Evolutionary conservation across 345 rosid species (phyloP), one percentile per base, ranked within the genome.

Genomic region (Capsella bursapastoris): DNA sequence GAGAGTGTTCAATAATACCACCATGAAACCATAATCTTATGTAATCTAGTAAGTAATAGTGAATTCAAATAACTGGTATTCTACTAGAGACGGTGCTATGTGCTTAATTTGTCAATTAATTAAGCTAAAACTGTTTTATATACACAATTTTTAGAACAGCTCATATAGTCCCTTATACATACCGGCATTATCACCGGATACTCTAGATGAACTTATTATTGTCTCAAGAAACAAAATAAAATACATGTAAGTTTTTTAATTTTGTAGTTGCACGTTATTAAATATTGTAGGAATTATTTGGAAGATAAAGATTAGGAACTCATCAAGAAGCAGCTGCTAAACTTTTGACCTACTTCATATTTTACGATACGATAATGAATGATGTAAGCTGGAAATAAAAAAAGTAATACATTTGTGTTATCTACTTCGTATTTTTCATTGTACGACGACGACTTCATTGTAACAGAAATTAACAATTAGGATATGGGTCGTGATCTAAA

Each of bases 401-500:
- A 18, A 40, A 15, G 3, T 22, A 14, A 28, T 66, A 58, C 28
- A 18, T 66, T 16, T 37, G 48, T 57, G 16, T 66, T 8, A 50
- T 25, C 31, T 59, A 25, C 68, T 51, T 68, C 40, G 31, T 75
- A 57, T 35, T 48, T 64, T 73, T 64, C 14, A 38, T 43, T 22
- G 63, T 56, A 8, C 64, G 41, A 73, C 49, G 52, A 47, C 25
- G 52, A 57, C 51, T 47, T 8, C 58, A 35, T 47, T 58, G 78
- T 67, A 41, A 47, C 25, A 40, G 16, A 50, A 28, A 49, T 1
- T n/a, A 74, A 25, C 28, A 48, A 31, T 47, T 47, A 37, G 27
- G 51, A 74, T 35, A 58, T 40, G 68, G 37, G 61, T 74, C 68
- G 53, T 48, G 48, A 58, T 66, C 61, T 27, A 48, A 66, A 74